Percentiles rank a stretch among this genome's conserved stretches.
phyloP scores from a whole-genome alignment of 352 stramenopile genomes.

The Phytophthora sansomeana region DNA sequence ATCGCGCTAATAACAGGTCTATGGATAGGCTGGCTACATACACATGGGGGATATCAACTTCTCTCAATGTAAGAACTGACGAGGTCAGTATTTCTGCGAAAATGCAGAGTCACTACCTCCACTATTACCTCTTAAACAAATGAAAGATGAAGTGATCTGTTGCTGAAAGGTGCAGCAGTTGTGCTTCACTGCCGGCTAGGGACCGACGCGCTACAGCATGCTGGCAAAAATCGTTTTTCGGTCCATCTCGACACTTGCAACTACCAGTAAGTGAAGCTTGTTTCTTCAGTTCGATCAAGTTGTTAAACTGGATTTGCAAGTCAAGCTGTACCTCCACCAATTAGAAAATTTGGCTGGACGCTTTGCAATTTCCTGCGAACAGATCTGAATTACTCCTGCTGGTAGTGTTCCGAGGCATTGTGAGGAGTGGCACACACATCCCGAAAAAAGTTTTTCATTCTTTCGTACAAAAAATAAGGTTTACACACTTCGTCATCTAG shows the following conservation, averaged over 20 bases:
- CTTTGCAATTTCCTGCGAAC: neutral
- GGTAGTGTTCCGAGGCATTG: neutral
- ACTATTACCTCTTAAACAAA: too few relatives aligned
- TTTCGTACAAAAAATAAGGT: too few relatives aligned
- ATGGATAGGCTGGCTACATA: too few relatives aligned
- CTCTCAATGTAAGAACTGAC: too few relatives aligned
- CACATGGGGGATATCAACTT: too few relatives aligned
- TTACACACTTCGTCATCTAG: too few relatives aligned
- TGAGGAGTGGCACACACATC: neutral
- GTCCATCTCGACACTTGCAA: neutral
- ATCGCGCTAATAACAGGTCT: too few relatives aligned
- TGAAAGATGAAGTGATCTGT: neutral
- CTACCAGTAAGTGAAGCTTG: neutral
- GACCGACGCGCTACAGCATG: neutral
- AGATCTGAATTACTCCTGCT: neutral
- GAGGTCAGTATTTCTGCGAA: too few relatives aligned
- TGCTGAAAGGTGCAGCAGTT: neutral
- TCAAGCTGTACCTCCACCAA: neutral
- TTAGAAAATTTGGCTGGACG: neutral
- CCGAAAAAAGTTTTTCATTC: too few relatives aligned
- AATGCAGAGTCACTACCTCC: too few relatives aligned
- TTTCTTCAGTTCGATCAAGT: neutral
- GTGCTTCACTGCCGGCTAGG: neutral
- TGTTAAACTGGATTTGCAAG: conserved; percentile 1
- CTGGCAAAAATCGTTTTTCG: neutral